These are phyloP conservation scores for Serendipita sp. DNA, from an alignment of 768 basidiomycete genomes.

Conservation along the genomic window DNA sequence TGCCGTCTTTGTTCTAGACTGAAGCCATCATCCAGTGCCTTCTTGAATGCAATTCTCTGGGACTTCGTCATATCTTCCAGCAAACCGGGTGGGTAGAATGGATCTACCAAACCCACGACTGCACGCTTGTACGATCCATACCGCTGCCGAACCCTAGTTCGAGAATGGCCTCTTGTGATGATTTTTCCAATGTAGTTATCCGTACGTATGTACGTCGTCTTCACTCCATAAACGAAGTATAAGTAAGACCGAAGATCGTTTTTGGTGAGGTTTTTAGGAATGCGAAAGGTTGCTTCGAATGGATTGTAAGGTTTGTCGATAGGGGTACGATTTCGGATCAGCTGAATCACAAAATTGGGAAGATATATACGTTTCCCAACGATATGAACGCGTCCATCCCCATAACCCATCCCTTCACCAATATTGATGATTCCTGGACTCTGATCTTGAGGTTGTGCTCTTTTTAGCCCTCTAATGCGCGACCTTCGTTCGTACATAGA, in stretches of 20 bases:
- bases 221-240: slow-evolving; percentile 65
- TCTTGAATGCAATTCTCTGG: slow-evolving; percentile 29
- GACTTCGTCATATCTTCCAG: slow-evolving; percentile 57
- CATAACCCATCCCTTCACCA: slow-evolving; percentile 1
- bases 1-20: slow-evolving; percentile 23
- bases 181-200: slow-evolving; percentile 64
- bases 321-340: slow-evolving; percentile 71
- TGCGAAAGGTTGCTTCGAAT: slow-evolving; percentile 84
- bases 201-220: slow-evolving; percentile 89
- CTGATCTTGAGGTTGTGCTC: background rate
- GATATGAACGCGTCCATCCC: slow-evolving; percentile 25
- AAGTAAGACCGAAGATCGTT: slow-evolving; percentile 82
- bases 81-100: slow-evolving; percentile 82
- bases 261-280: slow-evolving; percentile 81
- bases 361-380: slow-evolving; percentile 77
- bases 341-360: slow-evolving; percentile 67
- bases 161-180: slow-evolving; percentile 19
- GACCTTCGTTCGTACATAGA: background rate
- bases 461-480: background rate
- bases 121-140: slow-evolving; percentile 59
- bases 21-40: slow-evolving; percentile 50
- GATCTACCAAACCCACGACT: slow-evolving; percentile 77
- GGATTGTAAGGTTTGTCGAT: slow-evolving; percentile 75
- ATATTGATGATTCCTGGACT: background rate
- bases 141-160: slow-evolving; percentile 19